phyloP scores from a whole-genome alignment of 2,329 filamentous ascomycete genomes.

The Chrysoporthe austroafricana region DNA sequence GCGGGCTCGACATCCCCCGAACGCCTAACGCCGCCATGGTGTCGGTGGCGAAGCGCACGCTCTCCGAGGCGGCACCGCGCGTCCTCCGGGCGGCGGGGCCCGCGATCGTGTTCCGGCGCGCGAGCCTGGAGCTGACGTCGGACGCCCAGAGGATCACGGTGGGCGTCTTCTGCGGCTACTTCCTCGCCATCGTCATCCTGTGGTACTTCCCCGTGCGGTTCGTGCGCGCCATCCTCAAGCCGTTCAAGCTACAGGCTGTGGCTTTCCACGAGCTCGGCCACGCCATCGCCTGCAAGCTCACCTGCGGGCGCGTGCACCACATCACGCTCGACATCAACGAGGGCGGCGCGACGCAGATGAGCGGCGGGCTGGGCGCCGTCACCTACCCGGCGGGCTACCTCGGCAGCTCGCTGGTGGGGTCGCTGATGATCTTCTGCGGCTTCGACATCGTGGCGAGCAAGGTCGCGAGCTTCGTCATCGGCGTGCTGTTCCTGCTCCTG shows the following conservation, averaged over 20 bases:
- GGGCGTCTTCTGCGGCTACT: constrained; percentile 71
- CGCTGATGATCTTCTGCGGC: constrained; percentile 76
- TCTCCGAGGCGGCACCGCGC: constrained; percentile 21
- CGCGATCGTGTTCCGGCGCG: constrained; percentile 49
- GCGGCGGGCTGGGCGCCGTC: constrained; percentile 69
- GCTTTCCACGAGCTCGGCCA: constrained; percentile 83
- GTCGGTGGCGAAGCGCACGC: constrained; percentile 14
- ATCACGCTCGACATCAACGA: constrained; percentile 77
- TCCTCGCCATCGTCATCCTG: constrained; percentile 73
- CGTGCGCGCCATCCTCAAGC: constrained; percentile 75
- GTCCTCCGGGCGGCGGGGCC: constrained; percentile 21
- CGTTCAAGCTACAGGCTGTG: constrained; percentile 87
- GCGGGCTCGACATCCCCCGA: constrained; percentile 21
- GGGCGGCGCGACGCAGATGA: constrained; percentile 76
- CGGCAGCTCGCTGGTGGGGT: constrained; percentile 76
- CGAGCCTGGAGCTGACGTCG: constrained; percentile 56
- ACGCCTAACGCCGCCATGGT: constrained; percentile 13
- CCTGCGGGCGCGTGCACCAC: constrained; percentile 73
- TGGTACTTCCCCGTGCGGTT: constrained; percentile 73
- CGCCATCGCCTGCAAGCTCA: constrained; percentile 72
- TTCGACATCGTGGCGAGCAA: constrained; percentile 84
- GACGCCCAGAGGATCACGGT: constrained; percentile 73
- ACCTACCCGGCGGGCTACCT: constrained; percentile 80
- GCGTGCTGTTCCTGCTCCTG: constrained; percentile 75
- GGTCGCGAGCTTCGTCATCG: constrained; percentile 74